phyloP scores from a whole-genome alignment of 2,329 filamentous ascomycete species.

The Claviceps fusiformis region DNA sequence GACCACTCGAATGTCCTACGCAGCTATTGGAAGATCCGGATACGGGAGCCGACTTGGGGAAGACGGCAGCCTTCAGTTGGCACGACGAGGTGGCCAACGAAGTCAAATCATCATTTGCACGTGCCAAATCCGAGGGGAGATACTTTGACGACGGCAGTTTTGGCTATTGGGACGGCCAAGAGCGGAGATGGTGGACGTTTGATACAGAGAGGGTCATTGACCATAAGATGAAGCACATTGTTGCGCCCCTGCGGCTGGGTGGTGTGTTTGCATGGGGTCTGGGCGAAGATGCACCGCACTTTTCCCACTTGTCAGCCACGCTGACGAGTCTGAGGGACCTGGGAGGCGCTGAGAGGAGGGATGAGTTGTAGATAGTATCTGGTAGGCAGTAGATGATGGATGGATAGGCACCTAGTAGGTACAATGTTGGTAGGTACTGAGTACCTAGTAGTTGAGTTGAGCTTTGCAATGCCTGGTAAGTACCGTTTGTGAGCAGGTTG shows the following conservation, averaged over 20 bases:
- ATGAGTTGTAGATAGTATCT: slow-evolving; percentile 15
- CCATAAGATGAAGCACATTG: slow-evolving; percentile 47
- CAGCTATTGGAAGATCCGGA: slow-evolving; percentile 42
- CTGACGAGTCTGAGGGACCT: slow-evolving; percentile 11
- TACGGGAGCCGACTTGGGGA: slow-evolving; percentile 44
- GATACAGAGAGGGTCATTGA: slow-evolving; percentile 49
- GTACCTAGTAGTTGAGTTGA: too few relatives aligned
- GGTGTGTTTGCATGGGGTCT: slow-evolving; percentile 67
- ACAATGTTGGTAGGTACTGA: too few relatives aligned
- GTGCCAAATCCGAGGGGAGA: slow-evolving; percentile 35
- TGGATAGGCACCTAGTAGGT: too few relatives aligned
- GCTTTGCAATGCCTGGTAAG: too few relatives aligned
- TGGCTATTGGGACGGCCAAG: slow-evolving; percentile 51
- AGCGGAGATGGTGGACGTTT: slow-evolving; percentile 60
- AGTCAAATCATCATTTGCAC: slow-evolving; percentile 41
- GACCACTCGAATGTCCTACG: slow-evolving; percentile 41
- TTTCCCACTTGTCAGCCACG: slow-evolving; percentile 25
- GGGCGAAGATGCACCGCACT: slow-evolving; percentile 47
- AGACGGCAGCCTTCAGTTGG: slow-evolving; percentile 47
- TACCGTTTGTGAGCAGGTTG: too few relatives aligned
- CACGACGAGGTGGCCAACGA: slow-evolving; percentile 39
- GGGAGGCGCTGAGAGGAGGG: slow-evolving; percentile 6
- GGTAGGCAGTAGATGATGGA: background rate
- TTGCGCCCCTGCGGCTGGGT: slow-evolving; percentile 42
- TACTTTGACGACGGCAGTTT: slow-evolving; percentile 49